Base-by-base conservation (phyloP, 2,329 filamentous ascomycete genomes). In the Torrubiellomyces zombiae region DNA sequence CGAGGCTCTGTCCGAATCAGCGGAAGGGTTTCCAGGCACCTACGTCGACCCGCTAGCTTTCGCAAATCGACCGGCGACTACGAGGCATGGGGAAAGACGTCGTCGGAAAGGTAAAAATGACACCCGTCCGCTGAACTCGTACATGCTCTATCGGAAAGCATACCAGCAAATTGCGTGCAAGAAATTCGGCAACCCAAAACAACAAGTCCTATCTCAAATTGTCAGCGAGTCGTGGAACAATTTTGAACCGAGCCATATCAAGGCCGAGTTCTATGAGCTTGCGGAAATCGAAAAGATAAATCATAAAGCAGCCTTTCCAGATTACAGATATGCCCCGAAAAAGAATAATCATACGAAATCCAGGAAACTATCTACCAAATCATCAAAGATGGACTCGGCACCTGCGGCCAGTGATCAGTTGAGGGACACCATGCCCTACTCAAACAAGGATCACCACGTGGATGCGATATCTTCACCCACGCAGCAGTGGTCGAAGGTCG, bases 141-240 rank as follows among this genome's bases (percentile, higher is more conserved):
- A 95, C 56, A 93, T 98, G 77, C 60, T 98, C 25, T 98, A 98
- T 49, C 76, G 89, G 20, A 93, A 89, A 36, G 81, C 82, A 6
- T 94, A 81, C 44, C 80, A 91, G 31, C 79, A 89, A 32, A 65
- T 83, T 16, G 81, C 80, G n/a, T 25, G 27, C 30, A 93, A 93
- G 50, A 61, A 68, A 25, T 80, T 74, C 60, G 80, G 78, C 38
- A 58, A 89, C 40, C 86, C 89, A 49, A 94, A 95, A 52, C 86
- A 98, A 48, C 86, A 98, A 48, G 60, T 89, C 18, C 78, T 95
- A 14, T 95, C 86, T 2, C 71, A 74, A 22, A 70, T 89, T n/a
- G 82, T 81, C 29, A 89, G 85, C 15, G 60, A 70, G 28, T 86
- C 80, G 42, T 98, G 89, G 89, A 37, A 27, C 9, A 68, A 71